phyloP scores from a whole-genome alignment of 2,329 filamentous ascomycete genomes.

The Septoria petroselini region DNA sequence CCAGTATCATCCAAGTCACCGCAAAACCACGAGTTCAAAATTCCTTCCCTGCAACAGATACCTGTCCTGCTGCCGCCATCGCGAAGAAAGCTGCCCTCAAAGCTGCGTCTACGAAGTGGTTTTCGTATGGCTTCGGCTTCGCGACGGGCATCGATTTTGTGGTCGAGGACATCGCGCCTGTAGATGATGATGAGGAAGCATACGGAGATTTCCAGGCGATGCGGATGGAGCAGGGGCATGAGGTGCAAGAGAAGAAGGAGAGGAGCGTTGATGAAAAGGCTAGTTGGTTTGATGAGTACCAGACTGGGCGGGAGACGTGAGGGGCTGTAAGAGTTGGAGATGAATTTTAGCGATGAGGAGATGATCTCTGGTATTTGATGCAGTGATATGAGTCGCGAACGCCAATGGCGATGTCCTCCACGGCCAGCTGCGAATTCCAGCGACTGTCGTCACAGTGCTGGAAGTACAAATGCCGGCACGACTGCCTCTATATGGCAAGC shows the following conservation, averaged over 20 bases:
- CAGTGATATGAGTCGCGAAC: too few species aligned
- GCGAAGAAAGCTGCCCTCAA: conserved; percentile 41
- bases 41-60: not conserved
- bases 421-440: too few species aligned
- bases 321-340: not conserved
- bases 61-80: conserved; percentile 40
- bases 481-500: too few species aligned
- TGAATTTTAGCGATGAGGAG: not conserved
- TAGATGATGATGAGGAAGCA: conserved; percentile 26
- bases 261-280: conserved; percentile 9
- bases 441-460: too few species aligned
- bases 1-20: not conserved
- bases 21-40: not conserved
- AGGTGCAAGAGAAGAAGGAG: conserved; percentile 5
- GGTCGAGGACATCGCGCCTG: conserved; percentile 47
- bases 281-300: conserved; percentile 25
- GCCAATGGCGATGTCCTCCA: too few species aligned
- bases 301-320: conserved; percentile 18
- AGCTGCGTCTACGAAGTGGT: conserved; percentile 47
- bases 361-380: too few species aligned
- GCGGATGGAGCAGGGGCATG: conserved; percentile 9
- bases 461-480: too few species aligned
- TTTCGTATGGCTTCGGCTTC: conserved; percentile 49
- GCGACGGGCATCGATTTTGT: conserved; percentile 45
- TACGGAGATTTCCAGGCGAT: conserved; percentile 22